A percentile compares a stretch with the other conserved stretches of the same genome.
Conservation (phyloP, 2,329 filamentous ascomycete genomes). For the Botrytis medusae region DNA sequence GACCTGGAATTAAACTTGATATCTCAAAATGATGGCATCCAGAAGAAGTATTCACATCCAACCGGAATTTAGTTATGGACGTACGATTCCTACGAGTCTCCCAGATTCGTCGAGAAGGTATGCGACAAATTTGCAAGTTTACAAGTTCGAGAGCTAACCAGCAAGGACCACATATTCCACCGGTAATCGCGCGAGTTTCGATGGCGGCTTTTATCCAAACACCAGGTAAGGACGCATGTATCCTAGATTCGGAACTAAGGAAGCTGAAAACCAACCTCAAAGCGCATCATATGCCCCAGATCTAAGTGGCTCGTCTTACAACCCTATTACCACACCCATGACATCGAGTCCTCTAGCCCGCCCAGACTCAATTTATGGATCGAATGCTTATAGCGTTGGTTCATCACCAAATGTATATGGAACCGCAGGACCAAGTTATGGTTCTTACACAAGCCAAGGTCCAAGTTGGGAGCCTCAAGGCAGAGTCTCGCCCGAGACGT, state of each 20-base stretch:
- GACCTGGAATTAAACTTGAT: background rate
- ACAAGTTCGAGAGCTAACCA: constrained; percentile 33
- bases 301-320: constrained; percentile 35
- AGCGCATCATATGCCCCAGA: constrained; percentile 36
- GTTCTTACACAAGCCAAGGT: constrained; percentile 34
- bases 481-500: constrained; percentile 39
- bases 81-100: constrained; percentile 31
- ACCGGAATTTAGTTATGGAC: constrained; percentile 38
- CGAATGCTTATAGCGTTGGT: constrained; percentile 36
- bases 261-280: constrained; percentile 35
- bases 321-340: constrained; percentile 30
- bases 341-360: constrained; percentile 30
- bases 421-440: constrained; percentile 36
- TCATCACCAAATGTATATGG: constrained; percentile 37
- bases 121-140: constrained; percentile 24
- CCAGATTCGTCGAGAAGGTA: constrained; percentile 39
- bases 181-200: constrained; percentile 31
- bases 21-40: constrained; percentile 36
- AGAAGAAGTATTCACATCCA: constrained; percentile 39
- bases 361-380: constrained; percentile 36
- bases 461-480: constrained; percentile 39
- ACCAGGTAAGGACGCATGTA: constrained; percentile 37
- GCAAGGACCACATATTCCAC: constrained; percentile 36
- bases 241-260: constrained; percentile 26
- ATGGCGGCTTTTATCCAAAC: constrained; percentile 36